Evolutionary conservation across 768 basidiomycete species (phyloP), one percentile per base, ranked within the genome.

Genomic region (Amanita thiersii): DNA sequence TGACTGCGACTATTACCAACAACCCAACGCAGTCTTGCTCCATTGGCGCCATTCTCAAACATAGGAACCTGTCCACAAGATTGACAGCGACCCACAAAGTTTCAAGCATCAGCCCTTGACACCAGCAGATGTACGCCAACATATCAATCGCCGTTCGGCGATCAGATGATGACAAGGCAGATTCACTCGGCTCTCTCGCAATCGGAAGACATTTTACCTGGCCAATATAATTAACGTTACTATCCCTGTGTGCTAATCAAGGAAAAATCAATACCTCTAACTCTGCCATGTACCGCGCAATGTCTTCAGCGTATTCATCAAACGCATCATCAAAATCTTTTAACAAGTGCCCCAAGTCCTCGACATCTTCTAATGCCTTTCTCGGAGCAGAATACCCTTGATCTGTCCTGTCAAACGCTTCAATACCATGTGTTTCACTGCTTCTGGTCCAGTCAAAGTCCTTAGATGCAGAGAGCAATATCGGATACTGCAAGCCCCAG

Each of bases 301-400:
- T 37, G 1, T 43, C 42, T 19, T 28, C 23, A 21, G 34, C 25
- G 11, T 43, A 43, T 19, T 43, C 42, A 18, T 43, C 41, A 33
- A 19, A 29, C 18, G 21, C 35, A 8, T 43, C 42, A 10, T 43
- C 42, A 29, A 43, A 43, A 18, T 43, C 34, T 23, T 43, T 9
- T 26, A 43, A 37, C 21, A 26, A 32, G 7, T 17, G 2, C 10
- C 17, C 20, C 11, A 37, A 12, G 7, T 37, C 42, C 25, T 28
- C 35, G 5, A 11, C 7, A 11, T 21, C 21, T 34, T 19, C 25
- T 19, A 19, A 11, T 12, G 24, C 20, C 26, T 15, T 39, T 18
- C n/a, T n/a, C n/a, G n/a, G n/a, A n/a, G n/a, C n/a, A n/a, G n/a
- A n/a, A n/a, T n/a, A n/a, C n/a, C n/a, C n/a, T n/a, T n/a, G n/a